Evolutionary conservation across 2,329 filamentous ascomycete genomes (phyloP), one percentile per base, ranked within the genome.

Genomic region (Xylogone sp.): DNA sequence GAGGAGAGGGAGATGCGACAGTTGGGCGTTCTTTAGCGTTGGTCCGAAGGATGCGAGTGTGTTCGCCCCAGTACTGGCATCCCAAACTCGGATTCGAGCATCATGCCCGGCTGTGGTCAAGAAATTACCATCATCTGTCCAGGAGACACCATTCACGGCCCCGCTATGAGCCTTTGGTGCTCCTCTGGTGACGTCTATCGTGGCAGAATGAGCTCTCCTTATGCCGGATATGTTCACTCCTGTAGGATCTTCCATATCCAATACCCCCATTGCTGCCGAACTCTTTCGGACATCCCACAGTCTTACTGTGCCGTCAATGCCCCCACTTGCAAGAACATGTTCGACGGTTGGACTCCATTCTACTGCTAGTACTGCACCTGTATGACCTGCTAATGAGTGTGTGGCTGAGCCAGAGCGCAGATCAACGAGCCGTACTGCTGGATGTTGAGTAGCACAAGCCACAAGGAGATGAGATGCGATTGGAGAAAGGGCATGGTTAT

Each of bases 21-120:
- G 73, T 59, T 79, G 84, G 58, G 73, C 77, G 66, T 97, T 97
- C 60, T 85, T 86, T 42, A 97, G 78, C 22, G 84, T 78, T 1
- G 92, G 88, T 0, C 91, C 91, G 64, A 97, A 97, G 66, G 87
- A 92, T 0, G 88, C 88, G 5, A 97, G 81, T 0, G 89, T 95
- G 67, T 97, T 97, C 18, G 87, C 87, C 2, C 91, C 90, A 0
- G 83, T 89, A 0, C 77, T 77, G 1, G 88, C 82, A 65, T 96
- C 81, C 93, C 93, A 97, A 1, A 97, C 88, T 3, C 92, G 82
- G 56, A 97, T 86, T 8, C 87, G 82, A 46, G 88, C 79, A 66
- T 97, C 94, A 52, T 95, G 87, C 0, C 91, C 92, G 2, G 88
- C 81, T 1, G 88, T 90, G 12, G 97, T 76, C 18, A 97, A 76